Conservation (phyloP, 257 asterid genomes). For the Solanum tacnaense region DNA sequence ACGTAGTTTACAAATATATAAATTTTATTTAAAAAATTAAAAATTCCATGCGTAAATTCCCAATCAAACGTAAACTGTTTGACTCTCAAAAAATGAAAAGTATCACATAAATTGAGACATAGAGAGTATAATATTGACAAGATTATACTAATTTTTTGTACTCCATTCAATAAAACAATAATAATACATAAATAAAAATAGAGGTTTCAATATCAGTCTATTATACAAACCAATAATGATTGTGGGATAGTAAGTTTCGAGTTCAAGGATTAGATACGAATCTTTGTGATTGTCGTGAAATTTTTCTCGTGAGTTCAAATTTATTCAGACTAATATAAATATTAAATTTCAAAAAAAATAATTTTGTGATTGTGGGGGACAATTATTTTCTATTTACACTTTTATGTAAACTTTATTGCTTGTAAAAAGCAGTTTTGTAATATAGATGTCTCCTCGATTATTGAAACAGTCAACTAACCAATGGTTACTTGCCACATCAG, state of each 20-base stretch:
- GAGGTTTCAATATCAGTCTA: neutral
- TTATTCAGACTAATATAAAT: too few relatives aligned
- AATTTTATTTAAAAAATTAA: too few relatives aligned
- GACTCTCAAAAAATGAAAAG: too few relatives aligned
- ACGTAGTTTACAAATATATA: too few relatives aligned
- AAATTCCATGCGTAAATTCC: too few relatives aligned
- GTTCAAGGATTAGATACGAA: neutral
- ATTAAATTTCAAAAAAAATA: too few relatives aligned
- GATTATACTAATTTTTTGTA: too few relatives aligned
- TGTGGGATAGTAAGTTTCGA: neutral
- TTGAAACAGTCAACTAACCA: slow-evolving; percentile 28
- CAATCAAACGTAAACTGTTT: too few relatives aligned
- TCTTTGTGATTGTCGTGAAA: neutral
- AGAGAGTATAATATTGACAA: too few relatives aligned
- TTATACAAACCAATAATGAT: too few relatives aligned
- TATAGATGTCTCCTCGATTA: slow-evolving; percentile 30
- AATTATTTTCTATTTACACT: neutral
- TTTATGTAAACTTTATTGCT: neutral
- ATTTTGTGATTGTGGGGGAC: neutral
- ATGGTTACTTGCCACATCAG: slow-evolving; percentile 10
- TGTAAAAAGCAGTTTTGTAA: slow-evolving; percentile 1
- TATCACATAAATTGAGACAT: too few relatives aligned
- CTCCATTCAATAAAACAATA: neutral
- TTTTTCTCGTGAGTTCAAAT: too few relatives aligned
- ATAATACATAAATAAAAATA: neutral